These are phyloP conservation scores for Phaeosphaeriaceae sp. DNA, from an alignment of 2,329 filamentous ascomycete species.

Conservation along the genomic window DNA sequence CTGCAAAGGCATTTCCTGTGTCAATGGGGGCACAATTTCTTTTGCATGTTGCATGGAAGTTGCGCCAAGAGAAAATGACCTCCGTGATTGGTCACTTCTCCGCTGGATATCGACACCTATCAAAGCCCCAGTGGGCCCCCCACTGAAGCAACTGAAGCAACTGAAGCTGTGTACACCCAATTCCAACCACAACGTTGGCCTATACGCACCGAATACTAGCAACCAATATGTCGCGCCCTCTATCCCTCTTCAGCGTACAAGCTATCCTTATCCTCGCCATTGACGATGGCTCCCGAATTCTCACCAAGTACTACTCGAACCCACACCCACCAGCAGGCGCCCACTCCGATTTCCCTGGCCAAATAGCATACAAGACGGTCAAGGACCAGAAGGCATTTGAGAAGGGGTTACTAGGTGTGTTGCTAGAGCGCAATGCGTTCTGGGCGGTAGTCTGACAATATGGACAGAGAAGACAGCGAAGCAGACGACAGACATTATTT, in stretches of 20 bases:
- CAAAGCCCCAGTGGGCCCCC: no score
- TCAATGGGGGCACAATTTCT: slow-evolving; percentile 10
- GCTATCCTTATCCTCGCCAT: slow-evolving; percentile 63
- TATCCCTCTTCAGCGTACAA: slow-evolving; percentile 62
- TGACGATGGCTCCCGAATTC: slow-evolving; percentile 89
- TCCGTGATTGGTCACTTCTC: slow-evolving; percentile 36
- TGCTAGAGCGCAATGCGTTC: slow-evolving; percentile 78
- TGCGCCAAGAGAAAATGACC: slow-evolving; percentile 19
- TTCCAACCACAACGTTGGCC: slow-evolving; percentile 10
- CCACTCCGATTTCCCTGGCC: slow-evolving; percentile 64
- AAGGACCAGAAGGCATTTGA: slow-evolving; percentile 97
- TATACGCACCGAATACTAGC: background rate
- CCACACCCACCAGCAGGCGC: slow-evolving; percentile 70
- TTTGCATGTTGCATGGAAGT: no score
- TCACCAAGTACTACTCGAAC: slow-evolving; percentile 88
- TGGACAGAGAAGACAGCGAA: slow-evolving; percentile 83
- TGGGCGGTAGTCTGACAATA: slow-evolving; percentile 21
- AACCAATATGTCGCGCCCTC: slow-evolving; percentile 57
- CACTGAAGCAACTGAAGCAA: no score
- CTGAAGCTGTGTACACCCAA: slow-evolving; percentile 10
- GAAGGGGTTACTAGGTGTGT: slow-evolving; percentile 75
- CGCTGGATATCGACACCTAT: slow-evolving; percentile 38
- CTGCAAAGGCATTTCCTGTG: background rate
- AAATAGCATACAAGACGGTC: slow-evolving; percentile 82
- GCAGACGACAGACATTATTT: slow-evolving; percentile 92